Conservation (phyloP, 306 rosid species). For the Quercus wislizeni region DNA sequence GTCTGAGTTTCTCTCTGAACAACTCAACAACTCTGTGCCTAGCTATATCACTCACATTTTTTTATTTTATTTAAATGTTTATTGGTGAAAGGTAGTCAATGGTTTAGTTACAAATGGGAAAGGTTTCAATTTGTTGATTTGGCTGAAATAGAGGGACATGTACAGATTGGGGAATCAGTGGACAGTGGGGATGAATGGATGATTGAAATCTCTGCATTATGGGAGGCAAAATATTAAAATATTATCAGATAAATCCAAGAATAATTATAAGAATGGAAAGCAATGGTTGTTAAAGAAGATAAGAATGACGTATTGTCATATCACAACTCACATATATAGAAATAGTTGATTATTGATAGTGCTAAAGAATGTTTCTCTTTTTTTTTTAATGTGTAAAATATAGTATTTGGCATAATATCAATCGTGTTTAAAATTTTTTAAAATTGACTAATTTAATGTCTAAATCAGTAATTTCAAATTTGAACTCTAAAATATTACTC, state of each 20-base stretch:
- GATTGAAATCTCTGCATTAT: not conserved
- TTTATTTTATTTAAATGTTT: not conserved
- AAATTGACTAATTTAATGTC: too few relatives aligned
- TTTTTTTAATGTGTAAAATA: too few relatives aligned
- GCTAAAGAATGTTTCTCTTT: too few relatives aligned
- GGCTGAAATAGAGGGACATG: not conserved
- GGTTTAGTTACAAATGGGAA: not conserved
- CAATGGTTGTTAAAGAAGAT: not conserved
- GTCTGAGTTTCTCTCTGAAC: too few relatives aligned
- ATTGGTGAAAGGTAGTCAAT: not conserved
- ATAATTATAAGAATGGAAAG: not conserved
- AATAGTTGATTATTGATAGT: too few relatives aligned
- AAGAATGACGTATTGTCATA: not conserved
- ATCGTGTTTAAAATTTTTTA: rapidly evolving
- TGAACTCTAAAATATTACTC: rapidly evolving
- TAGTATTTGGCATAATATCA: rapidly evolving
- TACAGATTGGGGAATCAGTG: not conserved
- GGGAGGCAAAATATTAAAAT: not conserved
- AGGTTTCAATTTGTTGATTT: too few relatives aligned
- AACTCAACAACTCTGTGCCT: too few relatives aligned
- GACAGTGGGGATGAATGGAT: not conserved
- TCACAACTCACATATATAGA: not conserved
- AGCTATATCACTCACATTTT: not conserved
- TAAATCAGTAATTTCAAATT: too few relatives aligned
- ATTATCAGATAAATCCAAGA: not conserved